Base-by-base conservation (phyloP, 306 rosid genomes). In the Trifolium dubium region DNA sequence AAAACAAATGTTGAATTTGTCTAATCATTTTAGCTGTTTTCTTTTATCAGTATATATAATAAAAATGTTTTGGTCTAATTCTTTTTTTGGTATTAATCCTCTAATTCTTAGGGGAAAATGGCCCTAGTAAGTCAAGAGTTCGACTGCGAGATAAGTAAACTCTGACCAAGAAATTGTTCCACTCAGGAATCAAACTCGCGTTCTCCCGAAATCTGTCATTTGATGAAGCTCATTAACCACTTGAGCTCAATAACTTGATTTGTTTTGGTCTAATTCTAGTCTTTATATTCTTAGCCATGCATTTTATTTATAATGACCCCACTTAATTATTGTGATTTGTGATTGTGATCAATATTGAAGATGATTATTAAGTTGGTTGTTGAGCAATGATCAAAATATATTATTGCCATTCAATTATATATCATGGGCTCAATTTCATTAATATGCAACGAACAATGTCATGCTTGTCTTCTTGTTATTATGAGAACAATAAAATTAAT, bases 331-430 rank as follows among this genome's bases (percentile, higher is more conserved):
- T 75, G 58, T 67, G 49, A 58, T 64, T 23, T 23, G 23, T 23
- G 23, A 40, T 69, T 75, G 58, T 67, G 49, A 58, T 64, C 56
- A 51, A 71, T 56, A 53, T 54, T 6, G 10, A 56, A 64, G 32
- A 18, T 59, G 29, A 75, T 75, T 13, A 44, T 74, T n/a, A 23
- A 31, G 40, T 75, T 80, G 79, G 72, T 72, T 70, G 71, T 66
- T 72, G 77, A 60, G 34, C 46, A 73, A 67, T 72, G 14, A 72
- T 72, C 40, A 60, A 79, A 31, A 71, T 60, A 64, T 71, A 79
- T 74, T 64, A 83, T 64, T 74, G 83, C 58, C 32, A n/a, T 37
- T 78, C 78, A 79, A 75, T 79, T 66, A 70, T 71, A 51, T 30
- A 18, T 79, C 30, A 71, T 60, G 83, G 76, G 73, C 46, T 75